Evolutionary conservation across 345 rosid genomes (phyloP).

Genomic region (Syzygium oleosum): DNA sequence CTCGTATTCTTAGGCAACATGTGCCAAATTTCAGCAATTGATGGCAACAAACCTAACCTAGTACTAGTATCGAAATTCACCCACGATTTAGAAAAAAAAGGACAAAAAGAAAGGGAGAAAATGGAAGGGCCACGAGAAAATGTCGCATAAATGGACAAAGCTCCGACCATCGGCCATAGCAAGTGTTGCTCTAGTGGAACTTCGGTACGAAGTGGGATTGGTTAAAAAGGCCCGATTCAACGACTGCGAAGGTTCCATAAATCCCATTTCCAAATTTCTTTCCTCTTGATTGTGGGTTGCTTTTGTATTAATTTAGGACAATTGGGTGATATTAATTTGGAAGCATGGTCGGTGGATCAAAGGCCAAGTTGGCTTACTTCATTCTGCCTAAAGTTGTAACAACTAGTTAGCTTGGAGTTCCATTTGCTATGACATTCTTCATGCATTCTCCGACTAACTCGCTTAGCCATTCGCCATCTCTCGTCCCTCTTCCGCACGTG

Average conservation of each 20-base stretch:
- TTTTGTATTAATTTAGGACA: background rate
- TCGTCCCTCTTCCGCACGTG: background rate
- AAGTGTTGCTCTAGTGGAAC: background rate
- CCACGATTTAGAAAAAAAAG: background rate
- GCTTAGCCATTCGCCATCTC: background rate
- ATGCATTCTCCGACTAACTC: too few relatives aligned
- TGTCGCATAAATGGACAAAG: background rate
- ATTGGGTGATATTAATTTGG: background rate
- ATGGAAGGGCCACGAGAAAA: background rate
- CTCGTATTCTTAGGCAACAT: background rate
- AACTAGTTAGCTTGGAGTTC: too few relatives aligned
- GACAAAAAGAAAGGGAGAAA: background rate
- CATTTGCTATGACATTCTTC: too few relatives aligned
- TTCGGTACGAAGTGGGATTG: background rate
- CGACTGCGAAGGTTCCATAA: background rate
- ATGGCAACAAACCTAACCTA: background rate
- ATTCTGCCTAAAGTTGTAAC: too few relatives aligned
- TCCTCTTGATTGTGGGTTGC: background rate
- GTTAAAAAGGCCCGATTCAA: background rate
- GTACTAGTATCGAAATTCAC: background rate
- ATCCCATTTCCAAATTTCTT: background rate
- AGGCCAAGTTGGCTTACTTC: background rate
- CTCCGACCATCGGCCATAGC: background rate
- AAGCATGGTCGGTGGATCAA: background rate
- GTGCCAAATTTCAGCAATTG: background rate